Evolutionary conservation across 2,329 filamentous ascomycete species (phyloP).

Genomic region (Alternaria triticina): DNA sequence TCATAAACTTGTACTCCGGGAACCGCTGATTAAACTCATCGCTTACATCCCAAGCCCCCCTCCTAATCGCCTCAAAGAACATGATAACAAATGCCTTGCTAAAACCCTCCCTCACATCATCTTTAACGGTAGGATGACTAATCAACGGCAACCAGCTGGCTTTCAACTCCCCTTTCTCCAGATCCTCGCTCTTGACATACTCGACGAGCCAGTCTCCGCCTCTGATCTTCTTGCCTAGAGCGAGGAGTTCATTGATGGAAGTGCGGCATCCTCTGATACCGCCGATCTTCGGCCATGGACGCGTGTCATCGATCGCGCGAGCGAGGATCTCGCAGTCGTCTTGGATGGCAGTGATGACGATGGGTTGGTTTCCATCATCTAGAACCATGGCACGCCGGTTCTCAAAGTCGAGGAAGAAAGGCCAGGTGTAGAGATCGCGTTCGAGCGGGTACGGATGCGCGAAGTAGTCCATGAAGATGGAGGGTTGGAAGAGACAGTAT

Average conservation of each 20-base stretch:
- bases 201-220: conserved; percentile 50
- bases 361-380: conserved; percentile 31
- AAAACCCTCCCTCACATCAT: conserved; percentile 44
- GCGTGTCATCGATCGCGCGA: conserved; percentile 31
- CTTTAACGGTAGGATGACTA: conserved; percentile 44
- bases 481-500: conserved; percentile 64
- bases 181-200: conserved; percentile 55
- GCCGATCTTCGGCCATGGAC: conserved; percentile 35
- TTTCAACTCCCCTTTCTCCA: conserved; percentile 52
- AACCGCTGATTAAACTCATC: conserved; percentile 56
- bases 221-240: conserved; percentile 36
- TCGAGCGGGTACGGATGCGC: conserved; percentile 57
- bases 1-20: conserved; percentile 54
- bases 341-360: conserved; percentile 35
- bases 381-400: conserved; percentile 37
- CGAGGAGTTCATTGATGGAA: conserved; percentile 34
- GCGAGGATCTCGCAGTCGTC: conserved; percentile 36
- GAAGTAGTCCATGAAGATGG: conserved; percentile 63
- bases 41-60: conserved; percentile 54
- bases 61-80: conserved; percentile 51
- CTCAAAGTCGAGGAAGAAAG: conserved; percentile 42
- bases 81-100: conserved; percentile 51
- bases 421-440: conserved; percentile 51
- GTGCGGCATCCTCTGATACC: conserved; percentile 35
- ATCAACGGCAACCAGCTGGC: conserved; percentile 52